phyloP scores from a whole-genome alignment of 306 rosid species.

The Quercus ilex region DNA sequence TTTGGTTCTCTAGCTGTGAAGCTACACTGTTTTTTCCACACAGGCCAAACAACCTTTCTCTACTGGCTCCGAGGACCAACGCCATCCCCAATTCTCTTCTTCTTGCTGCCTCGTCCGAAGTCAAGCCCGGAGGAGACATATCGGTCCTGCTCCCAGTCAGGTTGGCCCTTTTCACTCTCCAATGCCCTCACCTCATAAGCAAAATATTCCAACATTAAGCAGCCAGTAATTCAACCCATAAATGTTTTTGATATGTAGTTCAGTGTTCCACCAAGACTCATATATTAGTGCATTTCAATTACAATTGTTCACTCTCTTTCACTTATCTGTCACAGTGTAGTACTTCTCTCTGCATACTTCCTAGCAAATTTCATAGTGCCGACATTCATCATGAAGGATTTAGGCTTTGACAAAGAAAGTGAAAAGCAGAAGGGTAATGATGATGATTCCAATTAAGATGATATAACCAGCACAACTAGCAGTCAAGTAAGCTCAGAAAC shows the following conservation, averaged over 20 bases:
- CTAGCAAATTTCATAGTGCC: constrained; percentile 58
- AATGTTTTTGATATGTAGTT: background rate
- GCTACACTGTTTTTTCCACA: constrained; percentile 6
- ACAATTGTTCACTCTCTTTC: background rate
- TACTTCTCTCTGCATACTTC: constrained; percentile 39
- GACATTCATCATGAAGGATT: constrained; percentile 32
- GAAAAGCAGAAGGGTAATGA: constrained; percentile 38
- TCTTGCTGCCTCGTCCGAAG: constrained; percentile 23
- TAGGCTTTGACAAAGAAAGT: constrained; percentile 20
- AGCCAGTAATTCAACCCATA: background rate
- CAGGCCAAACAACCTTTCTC: constrained; percentile 10
- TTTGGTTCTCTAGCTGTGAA: constrained; percentile 13
- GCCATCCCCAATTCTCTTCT: constrained; percentile 38
- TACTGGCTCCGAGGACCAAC: constrained; percentile 16
- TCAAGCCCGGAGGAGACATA: constrained; percentile 41
- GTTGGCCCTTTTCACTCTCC: constrained; percentile 20
- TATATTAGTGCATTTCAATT: background rate
- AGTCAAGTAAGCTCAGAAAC: background rate
- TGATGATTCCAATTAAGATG: background rate
- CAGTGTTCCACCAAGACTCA: background rate
- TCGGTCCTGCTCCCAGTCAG: constrained; percentile 38
- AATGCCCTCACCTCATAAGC: background rate
- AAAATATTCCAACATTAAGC: background rate
- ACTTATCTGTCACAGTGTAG: constrained; percentile 35
- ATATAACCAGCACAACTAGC: background rate